phyloP scores from a whole-genome alignment of 2,329 filamentous ascomycete species.

The Phoma sp. region DNA sequence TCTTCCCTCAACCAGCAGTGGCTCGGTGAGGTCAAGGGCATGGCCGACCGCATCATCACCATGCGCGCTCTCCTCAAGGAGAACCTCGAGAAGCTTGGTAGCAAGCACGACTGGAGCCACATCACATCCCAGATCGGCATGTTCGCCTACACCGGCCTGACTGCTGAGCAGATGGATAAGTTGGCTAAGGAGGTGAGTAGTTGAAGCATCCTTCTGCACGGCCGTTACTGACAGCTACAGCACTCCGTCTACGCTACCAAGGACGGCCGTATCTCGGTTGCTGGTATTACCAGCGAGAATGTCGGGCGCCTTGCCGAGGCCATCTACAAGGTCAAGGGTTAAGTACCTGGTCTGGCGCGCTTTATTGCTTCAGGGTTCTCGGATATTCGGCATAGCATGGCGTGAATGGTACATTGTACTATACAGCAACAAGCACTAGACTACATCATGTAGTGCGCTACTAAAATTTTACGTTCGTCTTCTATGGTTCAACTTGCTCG shows the following conservation, averaged over 20 bases:
- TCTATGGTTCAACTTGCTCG: not conserved
- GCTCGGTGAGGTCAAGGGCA: conserved; percentile 95
- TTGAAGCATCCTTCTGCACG: not conserved
- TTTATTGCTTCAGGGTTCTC: conserved; percentile 13
- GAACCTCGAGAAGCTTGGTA: conserved; percentile 93
- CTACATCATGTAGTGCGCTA: conserved; percentile 12
- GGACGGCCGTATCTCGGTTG: conserved; percentile 85
- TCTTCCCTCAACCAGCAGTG: conserved; percentile 87
- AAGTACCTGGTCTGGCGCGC: conserved; percentile 20
- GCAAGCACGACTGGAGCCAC: conserved; percentile 98
- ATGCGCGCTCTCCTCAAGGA: conserved; percentile 95
- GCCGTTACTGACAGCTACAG: conserved; percentile 45
- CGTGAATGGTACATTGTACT: conserved; percentile 33
- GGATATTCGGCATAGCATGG: conserved; percentile 25
- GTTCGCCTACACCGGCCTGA: conserved; percentile 98
- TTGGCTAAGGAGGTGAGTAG: conserved; percentile 80
- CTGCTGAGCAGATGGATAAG: conserved; percentile 86
- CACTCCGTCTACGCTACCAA: conserved; percentile 98
- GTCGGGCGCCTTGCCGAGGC: conserved; percentile 81
- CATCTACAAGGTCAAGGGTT: conserved; percentile 83
- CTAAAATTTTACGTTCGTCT: conserved; percentile 8
- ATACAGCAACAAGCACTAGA: conserved; percentile 17
- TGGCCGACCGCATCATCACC: conserved; percentile 98
- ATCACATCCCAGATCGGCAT: conserved; percentile 98
- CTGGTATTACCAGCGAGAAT: conserved; percentile 81